Evolutionary conservation across 1,284 basidiomycete genomes (phyloP).

Genomic region (Mycena sp.): DNA sequence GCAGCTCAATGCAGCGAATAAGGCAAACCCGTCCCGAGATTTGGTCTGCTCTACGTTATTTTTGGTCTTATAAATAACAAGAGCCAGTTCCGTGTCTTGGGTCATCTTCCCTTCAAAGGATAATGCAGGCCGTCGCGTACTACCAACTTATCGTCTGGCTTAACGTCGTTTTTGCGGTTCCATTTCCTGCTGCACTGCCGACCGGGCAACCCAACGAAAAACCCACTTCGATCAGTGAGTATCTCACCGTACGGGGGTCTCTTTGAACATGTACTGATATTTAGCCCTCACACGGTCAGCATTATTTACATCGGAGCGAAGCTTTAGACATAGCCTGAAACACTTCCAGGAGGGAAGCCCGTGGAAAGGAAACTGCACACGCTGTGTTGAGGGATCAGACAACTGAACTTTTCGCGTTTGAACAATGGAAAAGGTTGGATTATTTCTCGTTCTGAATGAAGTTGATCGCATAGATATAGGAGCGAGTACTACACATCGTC

Average conservation of each 20-base stretch:
- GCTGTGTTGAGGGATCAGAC: not conserved
- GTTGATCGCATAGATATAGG: too few relatives aligned
- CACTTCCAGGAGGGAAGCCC: not conserved
- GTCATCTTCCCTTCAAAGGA: not conserved
- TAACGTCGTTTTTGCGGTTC: not conserved
- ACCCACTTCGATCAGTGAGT: not conserved
- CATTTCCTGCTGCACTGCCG: not conserved
- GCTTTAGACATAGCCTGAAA: not conserved
- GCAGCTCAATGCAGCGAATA: conserved; percentile 18
- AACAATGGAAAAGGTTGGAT: conserved; percentile 11
- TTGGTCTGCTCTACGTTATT: too few relatives aligned
- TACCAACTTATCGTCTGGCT: not conserved
- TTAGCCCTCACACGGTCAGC: conserved; percentile 5
- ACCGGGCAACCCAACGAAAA: not conserved
- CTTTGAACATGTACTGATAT: not conserved
- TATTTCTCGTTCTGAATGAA: not conserved
- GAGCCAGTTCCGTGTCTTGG: not conserved
- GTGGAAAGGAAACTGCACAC: not conserved
- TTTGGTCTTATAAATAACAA: too few relatives aligned
- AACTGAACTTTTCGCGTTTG: conserved; percentile 11
- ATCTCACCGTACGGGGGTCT: not conserved
- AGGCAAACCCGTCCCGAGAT: conserved; percentile 10
- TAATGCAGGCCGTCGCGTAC: not conserved
- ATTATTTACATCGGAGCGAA: not conserved
- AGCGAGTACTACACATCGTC: not conserved